A percentile compares a stretch with the other conserved stretches of the same genome.
Conservation (phyloP, 345 rosid species). For the Eucalyptus rudis region DNA sequence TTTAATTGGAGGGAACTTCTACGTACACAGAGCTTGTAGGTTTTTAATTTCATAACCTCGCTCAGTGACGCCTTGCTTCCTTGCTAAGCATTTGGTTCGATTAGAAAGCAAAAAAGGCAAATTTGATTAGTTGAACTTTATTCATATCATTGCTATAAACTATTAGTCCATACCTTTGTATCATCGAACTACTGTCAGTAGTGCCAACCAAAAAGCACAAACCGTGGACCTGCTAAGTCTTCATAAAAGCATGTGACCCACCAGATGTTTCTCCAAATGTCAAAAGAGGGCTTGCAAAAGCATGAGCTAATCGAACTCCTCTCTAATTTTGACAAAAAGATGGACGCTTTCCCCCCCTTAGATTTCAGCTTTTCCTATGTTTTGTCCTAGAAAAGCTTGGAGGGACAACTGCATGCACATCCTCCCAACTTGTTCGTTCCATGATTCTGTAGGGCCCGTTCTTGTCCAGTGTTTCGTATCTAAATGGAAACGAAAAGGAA, state of each 20-base stretch:
- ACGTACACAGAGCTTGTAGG: background rate
- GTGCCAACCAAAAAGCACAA: background rate
- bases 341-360: background rate
- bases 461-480: background rate
- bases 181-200: background rate
- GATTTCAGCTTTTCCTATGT: background rate
- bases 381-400: background rate
- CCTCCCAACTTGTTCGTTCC: background rate
- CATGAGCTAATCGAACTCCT: background rate
- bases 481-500: background rate
- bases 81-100: background rate
- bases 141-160: background rate
- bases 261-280: background rate
- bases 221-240: background rate
- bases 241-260: background rate
- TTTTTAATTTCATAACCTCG: background rate
- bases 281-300: background rate
- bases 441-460: background rate
- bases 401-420: background rate
- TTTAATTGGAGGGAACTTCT: background rate
- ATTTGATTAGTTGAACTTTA: background rate
- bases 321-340: background rate
- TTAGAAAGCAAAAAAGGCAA: background rate
- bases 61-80: background rate
- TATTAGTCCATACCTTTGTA: background rate